Base-by-base conservation (phyloP, 2,329 filamentous ascomycete species). In the Trichophyton benhamiae region DNA sequence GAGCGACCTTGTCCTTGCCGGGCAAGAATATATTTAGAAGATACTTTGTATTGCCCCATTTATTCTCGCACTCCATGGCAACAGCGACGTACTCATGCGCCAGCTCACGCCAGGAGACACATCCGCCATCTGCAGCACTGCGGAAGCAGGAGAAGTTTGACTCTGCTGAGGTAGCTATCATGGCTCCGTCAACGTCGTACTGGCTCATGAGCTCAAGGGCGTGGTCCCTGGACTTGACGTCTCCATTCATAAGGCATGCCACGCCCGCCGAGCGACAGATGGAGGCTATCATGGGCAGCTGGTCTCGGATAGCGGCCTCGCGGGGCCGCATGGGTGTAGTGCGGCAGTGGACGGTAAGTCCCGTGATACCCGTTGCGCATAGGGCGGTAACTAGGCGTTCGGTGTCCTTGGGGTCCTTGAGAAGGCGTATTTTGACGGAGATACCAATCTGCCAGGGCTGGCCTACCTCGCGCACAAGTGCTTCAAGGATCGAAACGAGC, bases 151-250 rank as follows among this genome's bases (percentile, higher is more conserved):
- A 95, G 2, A 91, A 84, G 71, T 99, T 99, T 65, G 86, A 83
- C 77, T 99, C 94, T 0, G 94, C 94, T 2, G 89, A 83, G 2
- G 90, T 94, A 8, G 94, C 94, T 68, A 99, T 97, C 94, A 99
- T 99, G 63, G 89, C 94, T 4, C 91, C 92, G 70, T 97, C 91
- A 4, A 88, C 88, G n/a, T 86, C 87, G 70, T 83, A 96, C 71
- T 96, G 87, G 27, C 82, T 69, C 64, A 91, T 86, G 5, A 99
- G 79, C 63, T 78, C 72, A 6, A 88, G 70, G 0, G 86, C 92
- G 63, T 95, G 79, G 58, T 89, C 87, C 60, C 88, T 83, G 42
- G 79, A 83, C 60, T 81, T 83, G 0, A 99, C 91, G 69, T 99
- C 94, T 57, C 94, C 94, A 70, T 99, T 99, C 85, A 97, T 91